These are phyloP conservation scores for Chlamydomonas sp. DNA, from an alignment of 139 green algal species.

Conservation along the genomic window DNA sequence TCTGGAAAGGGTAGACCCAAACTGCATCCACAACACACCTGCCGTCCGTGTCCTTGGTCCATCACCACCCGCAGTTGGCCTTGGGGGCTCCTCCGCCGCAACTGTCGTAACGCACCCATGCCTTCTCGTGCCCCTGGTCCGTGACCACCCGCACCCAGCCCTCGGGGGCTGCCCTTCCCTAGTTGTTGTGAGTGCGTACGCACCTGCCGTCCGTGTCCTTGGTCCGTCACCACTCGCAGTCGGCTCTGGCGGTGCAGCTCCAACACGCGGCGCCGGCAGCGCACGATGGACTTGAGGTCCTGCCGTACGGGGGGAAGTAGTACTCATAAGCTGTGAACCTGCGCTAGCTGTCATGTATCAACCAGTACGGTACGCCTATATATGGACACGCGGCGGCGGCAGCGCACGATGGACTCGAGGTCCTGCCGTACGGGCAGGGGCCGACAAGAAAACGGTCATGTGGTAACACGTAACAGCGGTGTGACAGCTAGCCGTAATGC, in stretches of 20 bases:
- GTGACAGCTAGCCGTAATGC: no score
- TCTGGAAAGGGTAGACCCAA: no score
- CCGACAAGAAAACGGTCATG: not conserved
- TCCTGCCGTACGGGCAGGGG: conserved; percentile 24
- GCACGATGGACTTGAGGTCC: conserved; percentile 32
- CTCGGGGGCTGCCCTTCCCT: not conserved
- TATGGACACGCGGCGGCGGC: conserved; percentile 44
- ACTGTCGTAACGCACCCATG: not conserved
- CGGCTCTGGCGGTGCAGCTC: conserved; percentile 12
- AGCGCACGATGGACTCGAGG: conserved; percentile 19
- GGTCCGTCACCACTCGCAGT: not conserved
- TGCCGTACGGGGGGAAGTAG: not conserved
- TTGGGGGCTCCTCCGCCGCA: not conserved
- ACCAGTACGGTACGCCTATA: no score
- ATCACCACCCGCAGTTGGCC: not conserved
- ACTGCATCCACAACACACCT: no score
- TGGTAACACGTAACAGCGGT: no score
- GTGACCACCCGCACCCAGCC: conserved; percentile 57
- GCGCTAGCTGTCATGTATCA: not conserved
- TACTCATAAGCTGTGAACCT: not conserved
- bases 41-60: not conserved
- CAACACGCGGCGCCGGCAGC: conserved; percentile 54
- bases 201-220: not conserved
- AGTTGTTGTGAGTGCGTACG: no score
- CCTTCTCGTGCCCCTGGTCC: conserved; percentile 18